Conservation (phyloP, 768 basidiomycete genomes). For the Mycena polygramma region DNA sequence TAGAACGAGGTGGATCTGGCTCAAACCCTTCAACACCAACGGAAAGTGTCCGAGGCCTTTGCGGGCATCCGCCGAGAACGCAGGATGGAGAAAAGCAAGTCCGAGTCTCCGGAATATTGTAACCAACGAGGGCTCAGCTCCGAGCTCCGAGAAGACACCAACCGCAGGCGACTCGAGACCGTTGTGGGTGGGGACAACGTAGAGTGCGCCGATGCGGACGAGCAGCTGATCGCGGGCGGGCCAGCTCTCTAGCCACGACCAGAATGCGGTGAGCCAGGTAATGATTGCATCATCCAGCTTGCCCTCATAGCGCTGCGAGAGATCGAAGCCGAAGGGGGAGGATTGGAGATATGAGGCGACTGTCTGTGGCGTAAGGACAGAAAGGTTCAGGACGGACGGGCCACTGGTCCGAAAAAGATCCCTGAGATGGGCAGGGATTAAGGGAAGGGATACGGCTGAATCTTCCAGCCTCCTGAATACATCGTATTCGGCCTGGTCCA, state of each 20-base stretch:
- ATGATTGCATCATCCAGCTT: conserved; percentile 37
- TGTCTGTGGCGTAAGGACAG: conserved; percentile 40
- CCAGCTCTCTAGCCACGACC: conserved; percentile 56
- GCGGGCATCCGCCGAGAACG: conserved; percentile 39
- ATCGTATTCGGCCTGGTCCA: conserved; percentile 45
- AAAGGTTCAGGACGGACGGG: conserved; percentile 48
- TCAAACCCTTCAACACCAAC: conserved; percentile 38
- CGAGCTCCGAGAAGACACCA: conserved; percentile 45
- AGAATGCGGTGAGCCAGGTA: conserved; percentile 56
- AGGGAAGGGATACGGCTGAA: conserved; percentile 46
- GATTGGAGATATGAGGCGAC: conserved; percentile 48
- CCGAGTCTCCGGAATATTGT: conserved; percentile 45
- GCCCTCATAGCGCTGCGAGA: conserved; percentile 35
- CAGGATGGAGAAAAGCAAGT: conserved; percentile 50
- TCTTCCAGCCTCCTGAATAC: conserved; percentile 49
- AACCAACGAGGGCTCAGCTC: conserved; percentile 40
- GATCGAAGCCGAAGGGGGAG: conserved; percentile 42
- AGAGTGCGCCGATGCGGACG: conserved; percentile 38
- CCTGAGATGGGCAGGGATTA: conserved; percentile 43
- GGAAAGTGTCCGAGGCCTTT: conserved; percentile 36
- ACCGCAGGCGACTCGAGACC: conserved; percentile 44
- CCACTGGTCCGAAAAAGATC: conserved; percentile 41
- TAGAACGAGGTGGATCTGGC: conserved; percentile 49
- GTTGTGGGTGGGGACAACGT: conserved; percentile 50
- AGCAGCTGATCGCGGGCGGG: conserved; percentile 39